Conservation (phyloP, 2,329 filamentous ascomycete species). For the Chaetoscypha palmicola region DNA sequence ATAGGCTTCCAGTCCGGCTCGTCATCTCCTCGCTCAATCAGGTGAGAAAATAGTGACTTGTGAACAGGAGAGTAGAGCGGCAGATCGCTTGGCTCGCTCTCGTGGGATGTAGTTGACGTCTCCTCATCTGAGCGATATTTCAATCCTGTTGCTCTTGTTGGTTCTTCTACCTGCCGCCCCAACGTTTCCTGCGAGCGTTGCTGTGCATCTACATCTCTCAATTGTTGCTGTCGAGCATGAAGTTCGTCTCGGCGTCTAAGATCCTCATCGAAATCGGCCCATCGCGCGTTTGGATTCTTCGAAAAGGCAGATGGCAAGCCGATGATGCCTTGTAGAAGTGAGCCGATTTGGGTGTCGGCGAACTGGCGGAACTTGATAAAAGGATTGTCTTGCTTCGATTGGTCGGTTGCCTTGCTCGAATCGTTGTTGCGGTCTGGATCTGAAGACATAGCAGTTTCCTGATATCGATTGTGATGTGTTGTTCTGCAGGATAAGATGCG, state of each 20-base stretch:
- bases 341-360: slow-evolving; percentile 27
- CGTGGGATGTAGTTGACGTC: background rate
- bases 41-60: slow-evolving; percentile 20
- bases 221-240: slow-evolving; percentile 17
- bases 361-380: slow-evolving; percentile 30
- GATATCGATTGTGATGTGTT: background rate
- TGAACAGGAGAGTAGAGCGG: slow-evolving; percentile 26
- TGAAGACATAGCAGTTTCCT: slow-evolving; percentile 17
- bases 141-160: slow-evolving; percentile 11
- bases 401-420: slow-evolving; percentile 8
- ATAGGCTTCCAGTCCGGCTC: slow-evolving; percentile 55
- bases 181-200: background rate
- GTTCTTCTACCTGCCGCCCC: slow-evolving; percentile 12
- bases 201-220: slow-evolving; percentile 19
- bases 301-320: slow-evolving; percentile 30
- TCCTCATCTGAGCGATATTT: background rate
- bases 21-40: slow-evolving; percentile 10
- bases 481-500: background rate
- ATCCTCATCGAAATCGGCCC: slow-evolving; percentile 26
- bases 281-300: slow-evolving; percentile 18
- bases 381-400: slow-evolving; percentile 23
- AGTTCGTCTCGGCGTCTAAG: slow-evolving; percentile 23
- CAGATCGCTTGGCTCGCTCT: slow-evolving; percentile 14
- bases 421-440: slow-evolving; percentile 18
- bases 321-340: slow-evolving; percentile 29